Percentiles rank a stretch among this genome's conserved stretches.
Conservation (phyloP, 495 filamentous ascomycete genomes). For the Aspergillus ellipticus region DNA sequence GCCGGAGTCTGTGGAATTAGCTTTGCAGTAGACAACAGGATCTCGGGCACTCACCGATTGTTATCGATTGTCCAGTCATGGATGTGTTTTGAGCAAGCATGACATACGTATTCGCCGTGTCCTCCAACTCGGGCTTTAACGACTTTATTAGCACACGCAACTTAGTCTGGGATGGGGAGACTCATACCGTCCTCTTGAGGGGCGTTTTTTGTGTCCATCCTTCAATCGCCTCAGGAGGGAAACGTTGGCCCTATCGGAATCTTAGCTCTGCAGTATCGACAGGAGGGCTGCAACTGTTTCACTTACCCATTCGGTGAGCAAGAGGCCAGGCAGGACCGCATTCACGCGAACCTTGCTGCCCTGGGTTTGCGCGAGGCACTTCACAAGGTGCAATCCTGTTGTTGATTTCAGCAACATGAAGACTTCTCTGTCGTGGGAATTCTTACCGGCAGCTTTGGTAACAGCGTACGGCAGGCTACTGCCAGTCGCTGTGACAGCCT, state of each 20-base stretch:
- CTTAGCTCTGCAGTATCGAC: slow-evolving; percentile 2
- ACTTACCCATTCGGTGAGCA: slow-evolving; percentile 71
- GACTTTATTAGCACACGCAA: slow-evolving; percentile 10
- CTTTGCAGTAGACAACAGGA: background rate
- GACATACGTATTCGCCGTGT: slow-evolving; percentile 51
- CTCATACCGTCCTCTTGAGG: slow-evolving; percentile 43
- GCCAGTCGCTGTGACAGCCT: slow-evolving; percentile 48
- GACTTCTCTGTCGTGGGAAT: background rate
- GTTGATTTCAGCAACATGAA: slow-evolving; percentile 5
- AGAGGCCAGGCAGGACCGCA: slow-evolving; percentile 61
- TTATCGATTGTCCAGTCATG: slow-evolving; percentile 54
- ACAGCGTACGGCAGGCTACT: slow-evolving; percentile 64
- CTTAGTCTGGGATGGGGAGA: background rate
- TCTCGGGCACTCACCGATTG: slow-evolving; percentile 41
- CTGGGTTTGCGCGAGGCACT: slow-evolving; percentile 64
- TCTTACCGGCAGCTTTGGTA: slow-evolving; percentile 58
- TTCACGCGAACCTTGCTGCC: slow-evolving; percentile 65
- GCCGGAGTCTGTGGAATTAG: slow-evolving; percentile 35
- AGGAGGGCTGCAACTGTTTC: background rate
- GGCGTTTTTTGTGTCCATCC: slow-evolving; percentile 31
- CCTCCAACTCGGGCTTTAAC: slow-evolving; percentile 51
- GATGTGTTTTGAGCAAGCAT: slow-evolving; percentile 52
- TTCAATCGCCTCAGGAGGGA: slow-evolving; percentile 40
- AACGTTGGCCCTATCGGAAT: slow-evolving; percentile 39
- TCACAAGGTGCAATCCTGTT: slow-evolving; percentile 63